These are phyloP conservation scores for Solanum chiquidenum DNA, from an alignment of 257 asterid genomes.

Conservation along the genomic window DNA sequence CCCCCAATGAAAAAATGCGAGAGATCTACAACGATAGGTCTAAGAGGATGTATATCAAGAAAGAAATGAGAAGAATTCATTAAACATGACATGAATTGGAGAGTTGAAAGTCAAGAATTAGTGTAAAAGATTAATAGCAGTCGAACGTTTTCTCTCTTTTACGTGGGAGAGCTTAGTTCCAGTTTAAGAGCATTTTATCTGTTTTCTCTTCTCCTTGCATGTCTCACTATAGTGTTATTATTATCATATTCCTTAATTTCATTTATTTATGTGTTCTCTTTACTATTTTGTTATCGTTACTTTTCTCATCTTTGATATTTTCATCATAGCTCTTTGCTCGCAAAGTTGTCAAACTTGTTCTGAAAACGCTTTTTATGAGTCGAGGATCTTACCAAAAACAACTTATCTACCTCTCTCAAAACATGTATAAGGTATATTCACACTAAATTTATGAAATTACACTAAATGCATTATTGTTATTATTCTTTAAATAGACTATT, in stretches of 20 bases:
- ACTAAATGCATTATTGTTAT: neutral
- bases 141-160: neutral
- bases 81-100: neutral
- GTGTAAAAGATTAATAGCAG: neutral
- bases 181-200: neutral
- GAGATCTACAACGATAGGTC: rapidly evolving
- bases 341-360: neutral
- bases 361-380: rapidly evolving
- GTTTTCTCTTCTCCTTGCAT: neutral
- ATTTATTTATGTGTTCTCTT: neutral
- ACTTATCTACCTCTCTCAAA: neutral
- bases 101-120: neutral
- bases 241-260: neutral
- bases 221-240: neutral
- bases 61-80: neutral
- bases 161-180: neutral
- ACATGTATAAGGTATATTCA: rapidly evolving
- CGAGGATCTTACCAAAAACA: rapidly evolving
- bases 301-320: neutral
- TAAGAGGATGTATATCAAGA: neutral
- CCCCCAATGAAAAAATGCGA: neutral
- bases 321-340: neutral
- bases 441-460: neutral
- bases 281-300: neutral
- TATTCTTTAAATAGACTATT: neutral